Base-by-base conservation (phyloP, 2,329 filamentous ascomycete genomes). In the Phoma sp. region DNA sequence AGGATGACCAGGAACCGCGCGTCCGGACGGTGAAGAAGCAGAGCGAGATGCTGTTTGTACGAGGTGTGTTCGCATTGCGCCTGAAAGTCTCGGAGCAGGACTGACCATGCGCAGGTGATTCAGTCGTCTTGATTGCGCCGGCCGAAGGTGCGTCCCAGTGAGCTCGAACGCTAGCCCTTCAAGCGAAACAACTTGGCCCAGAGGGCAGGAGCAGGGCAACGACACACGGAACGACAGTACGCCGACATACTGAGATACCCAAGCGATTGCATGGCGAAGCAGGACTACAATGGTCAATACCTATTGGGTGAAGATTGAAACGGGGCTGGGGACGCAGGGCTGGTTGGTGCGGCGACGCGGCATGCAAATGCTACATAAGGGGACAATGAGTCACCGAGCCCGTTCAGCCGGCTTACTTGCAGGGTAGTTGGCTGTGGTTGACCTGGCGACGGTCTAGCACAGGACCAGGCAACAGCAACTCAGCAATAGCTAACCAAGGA, bases 41-140 rank as follows among this genome's bases (percentile, higher is more conserved):
- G 76, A 96, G 92, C 38, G 95, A 98, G 75, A 99, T 99, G 95
- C 80, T 99, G 18, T 99, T 99, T 75, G 93, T 99, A 54, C 83
- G 95, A 90, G 93, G 93, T 93, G 79, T 59, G 60, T 32, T 24
- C 10, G 18, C 4, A n/a, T 22, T 38, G 25, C n/a, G 4, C 9
- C 4, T 8, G n/a, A 14, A 25, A 8, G 8, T 13, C 14, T 33
- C 8, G 7, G 14, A 9, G 27, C 13, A 18, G 11, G 5, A 7
- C 30, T 48, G 7, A 24, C 6, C 5, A 9, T 9, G 5, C 4
- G 7, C 51, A 80, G 79, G 79, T 44, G 79, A 82, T 62, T 81
- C 79, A 9, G 79, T 82, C 10, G 79, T 82, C 32, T 68, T 82
- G 47, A 81, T 82, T 30, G 79, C 79, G 27, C 75, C 75, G 36